Conservation (phyloP, 225 moss, liverwort and hornwort genomes). For the Pleurozium schreberi region DNA sequence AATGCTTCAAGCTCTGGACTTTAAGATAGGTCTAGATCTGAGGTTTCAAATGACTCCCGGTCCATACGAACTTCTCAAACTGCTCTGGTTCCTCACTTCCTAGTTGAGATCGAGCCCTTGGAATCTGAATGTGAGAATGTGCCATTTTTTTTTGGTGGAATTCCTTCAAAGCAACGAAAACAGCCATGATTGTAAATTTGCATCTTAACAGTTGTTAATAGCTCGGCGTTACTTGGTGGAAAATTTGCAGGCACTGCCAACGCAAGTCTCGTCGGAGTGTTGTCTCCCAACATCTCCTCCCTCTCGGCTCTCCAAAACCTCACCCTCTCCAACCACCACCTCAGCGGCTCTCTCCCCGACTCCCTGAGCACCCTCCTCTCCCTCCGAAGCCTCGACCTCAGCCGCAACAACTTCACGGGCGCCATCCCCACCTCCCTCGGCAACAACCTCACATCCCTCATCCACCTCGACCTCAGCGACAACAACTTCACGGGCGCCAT, state of each 20-base stretch:
- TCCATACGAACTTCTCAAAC: neutral
- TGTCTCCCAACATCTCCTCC: neutral
- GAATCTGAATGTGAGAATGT: neutral
- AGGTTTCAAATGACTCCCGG: neutral
- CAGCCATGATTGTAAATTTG: neutral
- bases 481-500: constrained; percentile 3
- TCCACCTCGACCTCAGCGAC: neutral
- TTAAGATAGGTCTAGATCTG: neutral
- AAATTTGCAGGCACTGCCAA: neutral
- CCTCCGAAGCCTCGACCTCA: neutral
- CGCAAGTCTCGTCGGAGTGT: neutral
- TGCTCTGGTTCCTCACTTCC: neutral
- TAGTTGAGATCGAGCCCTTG: neutral
- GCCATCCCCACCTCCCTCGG: neutral
- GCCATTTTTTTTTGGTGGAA: neutral
- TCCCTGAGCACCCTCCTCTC: neutral
- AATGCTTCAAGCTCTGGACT: neutral
- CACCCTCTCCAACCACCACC: neutral
- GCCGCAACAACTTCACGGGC: constrained; percentile 2
- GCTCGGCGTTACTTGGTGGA: neutral
- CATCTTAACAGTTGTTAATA: neutral
- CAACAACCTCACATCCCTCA: neutral
- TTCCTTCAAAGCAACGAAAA: too few species aligned
- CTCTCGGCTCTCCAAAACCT: constrained; percentile 4
- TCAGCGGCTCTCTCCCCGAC: neutral